These are phyloP conservation scores for Graphiopsis chlorocephala DNA, from an alignment of 2,329 filamentous ascomycete genomes.

Conservation along the genomic window DNA sequence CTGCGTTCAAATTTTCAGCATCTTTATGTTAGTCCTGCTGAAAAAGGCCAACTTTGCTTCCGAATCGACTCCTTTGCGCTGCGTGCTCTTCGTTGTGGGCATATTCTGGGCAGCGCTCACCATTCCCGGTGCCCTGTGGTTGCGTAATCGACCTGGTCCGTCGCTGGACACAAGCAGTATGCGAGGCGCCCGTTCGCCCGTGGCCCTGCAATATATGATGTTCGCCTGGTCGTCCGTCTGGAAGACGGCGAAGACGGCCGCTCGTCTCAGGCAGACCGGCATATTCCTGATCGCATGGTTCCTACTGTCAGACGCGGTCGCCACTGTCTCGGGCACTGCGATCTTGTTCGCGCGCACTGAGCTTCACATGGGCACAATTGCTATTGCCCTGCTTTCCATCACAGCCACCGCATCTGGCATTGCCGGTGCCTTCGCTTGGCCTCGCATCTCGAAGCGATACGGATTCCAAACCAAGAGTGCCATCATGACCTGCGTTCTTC, in stretches of 20 bases:
- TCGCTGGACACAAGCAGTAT: slow-evolving; percentile 55
- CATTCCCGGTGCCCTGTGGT: slow-evolving; percentile 78
- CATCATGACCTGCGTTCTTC: slow-evolving; percentile 75
- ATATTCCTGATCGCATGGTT: slow-evolving; percentile 85
- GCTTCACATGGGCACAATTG: slow-evolving; percentile 81
- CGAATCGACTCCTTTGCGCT: slow-evolving; percentile 69
- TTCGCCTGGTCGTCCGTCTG: slow-evolving; percentile 83
- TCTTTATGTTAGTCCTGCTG: slow-evolving; percentile 65
- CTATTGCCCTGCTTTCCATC: slow-evolving; percentile 82
- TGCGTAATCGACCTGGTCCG: slow-evolving; percentile 81
- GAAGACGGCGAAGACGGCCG: slow-evolving; percentile 69
- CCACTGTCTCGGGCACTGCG: slow-evolving; percentile 89
- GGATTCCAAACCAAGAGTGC: slow-evolving; percentile 73
- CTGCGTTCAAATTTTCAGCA: slow-evolving; percentile 73
- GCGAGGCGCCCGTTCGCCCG: slow-evolving; percentile 20
- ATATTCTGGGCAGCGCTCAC: slow-evolving; percentile 87
- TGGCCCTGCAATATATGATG: slow-evolving; percentile 61
- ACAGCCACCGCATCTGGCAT: slow-evolving; percentile 85
- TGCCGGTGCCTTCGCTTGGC: slow-evolving; percentile 82
- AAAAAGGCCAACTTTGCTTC: slow-evolving; percentile 62
- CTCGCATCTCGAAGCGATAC: slow-evolving; percentile 66
- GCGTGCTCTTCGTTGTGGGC: slow-evolving; percentile 79
- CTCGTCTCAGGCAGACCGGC: slow-evolving; percentile 66
- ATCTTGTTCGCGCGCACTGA: slow-evolving; percentile 91
- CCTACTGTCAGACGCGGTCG: slow-evolving; percentile 84